These are phyloP conservation scores for Penicillium bialowiezense DNA, from an alignment of 495 filamentous ascomycete genomes.

Conservation along the genomic window DNA sequence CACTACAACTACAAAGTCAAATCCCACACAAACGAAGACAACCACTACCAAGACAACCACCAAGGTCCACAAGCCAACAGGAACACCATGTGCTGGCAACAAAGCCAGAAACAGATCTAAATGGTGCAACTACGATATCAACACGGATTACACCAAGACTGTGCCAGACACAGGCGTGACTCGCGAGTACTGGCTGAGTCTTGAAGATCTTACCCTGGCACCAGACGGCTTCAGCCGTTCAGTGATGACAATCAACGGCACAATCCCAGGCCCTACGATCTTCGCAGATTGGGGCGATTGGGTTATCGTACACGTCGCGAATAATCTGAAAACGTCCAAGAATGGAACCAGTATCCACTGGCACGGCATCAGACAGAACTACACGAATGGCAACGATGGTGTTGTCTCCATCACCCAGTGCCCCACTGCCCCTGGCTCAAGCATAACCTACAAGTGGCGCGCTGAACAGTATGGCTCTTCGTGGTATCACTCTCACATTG, in stretches of 20 bases:
- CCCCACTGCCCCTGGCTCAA: constrained; percentile 55
- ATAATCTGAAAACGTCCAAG: constrained; percentile 41
- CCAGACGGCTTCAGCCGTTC: constrained; percentile 59
- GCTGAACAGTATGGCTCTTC: constrained; percentile 71
- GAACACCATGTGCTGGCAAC: constrained; percentile 33
- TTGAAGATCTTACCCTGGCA: constrained; percentile 54
- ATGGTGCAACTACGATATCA: constrained; percentile 43
- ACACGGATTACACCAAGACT: constrained; percentile 48
- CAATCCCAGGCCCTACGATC: constrained; percentile 53
- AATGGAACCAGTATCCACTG: constrained; percentile 54
- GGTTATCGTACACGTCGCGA: constrained; percentile 55
- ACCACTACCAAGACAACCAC: constrained; percentile 1
- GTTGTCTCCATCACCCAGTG: constrained; percentile 71
- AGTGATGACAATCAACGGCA: constrained; percentile 47
- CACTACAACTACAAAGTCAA: not conserved
- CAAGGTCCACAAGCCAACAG: constrained; percentile 1
- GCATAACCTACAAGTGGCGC: constrained; percentile 71
- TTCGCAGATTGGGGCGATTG: constrained; percentile 43
- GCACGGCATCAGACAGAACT: constrained; percentile 47
- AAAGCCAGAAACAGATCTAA: constrained; percentile 33
- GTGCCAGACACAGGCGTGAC: constrained; percentile 41
- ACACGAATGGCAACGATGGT: constrained; percentile 54
- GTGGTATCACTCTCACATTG: constrained; percentile 75
- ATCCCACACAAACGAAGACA: not conserved
- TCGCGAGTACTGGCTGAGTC: constrained; percentile 32